Base-by-base conservation (phyloP, 2,329 filamentous ascomycete species). In the Colletotrichum sublineola region DNA sequence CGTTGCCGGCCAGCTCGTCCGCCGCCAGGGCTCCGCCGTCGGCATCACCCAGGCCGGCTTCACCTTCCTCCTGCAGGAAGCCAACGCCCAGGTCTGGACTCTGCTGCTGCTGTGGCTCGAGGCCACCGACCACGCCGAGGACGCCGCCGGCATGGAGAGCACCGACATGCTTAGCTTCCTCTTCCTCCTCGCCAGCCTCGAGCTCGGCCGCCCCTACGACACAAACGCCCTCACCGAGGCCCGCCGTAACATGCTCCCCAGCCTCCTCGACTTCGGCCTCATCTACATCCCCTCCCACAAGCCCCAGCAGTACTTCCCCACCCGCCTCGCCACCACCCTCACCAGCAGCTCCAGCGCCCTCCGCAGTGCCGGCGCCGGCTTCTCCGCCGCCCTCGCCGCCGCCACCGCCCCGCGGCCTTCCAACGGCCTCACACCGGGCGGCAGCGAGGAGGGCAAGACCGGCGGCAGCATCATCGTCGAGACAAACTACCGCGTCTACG, bases 31-130 rank as follows among this genome's bases (percentile, higher is more conserved):
- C 3, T 79, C 79, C 56, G 78, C 80, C 57, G 87, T 94, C 12
- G 90, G 89, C 66, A 99, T 99, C 77, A 99, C 96, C 0, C 92
- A 97, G 79, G 91, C 94, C 3, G 96, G 96, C 9, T 99, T 99
- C 80, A 95, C 94, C 0, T 99, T 99, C 78, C 86, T 99, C 68
- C 86, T 99, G 11, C 96, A 98, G 78, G 96, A 98, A 79, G 92
- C 96, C 71, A 98, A 98, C 80, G 95, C 96, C 0, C 96, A 99
- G 81, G 95, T 99, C 46, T 99, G 96, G 96, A 96, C 95, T 36
- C 86, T 99, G 58, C 87, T 99, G 46, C 92, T 99, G 40, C 91
- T 98, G 42, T 99, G 97, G 87, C 91, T 99, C 63, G 94, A 97
- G 76, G 93, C 94, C 73, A 93, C 93, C 56, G 92, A 94, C 76